Conservation (phyloP, 2,329 filamentous ascomycete genomes). For the Sclerotinia trifoliorum region DNA sequence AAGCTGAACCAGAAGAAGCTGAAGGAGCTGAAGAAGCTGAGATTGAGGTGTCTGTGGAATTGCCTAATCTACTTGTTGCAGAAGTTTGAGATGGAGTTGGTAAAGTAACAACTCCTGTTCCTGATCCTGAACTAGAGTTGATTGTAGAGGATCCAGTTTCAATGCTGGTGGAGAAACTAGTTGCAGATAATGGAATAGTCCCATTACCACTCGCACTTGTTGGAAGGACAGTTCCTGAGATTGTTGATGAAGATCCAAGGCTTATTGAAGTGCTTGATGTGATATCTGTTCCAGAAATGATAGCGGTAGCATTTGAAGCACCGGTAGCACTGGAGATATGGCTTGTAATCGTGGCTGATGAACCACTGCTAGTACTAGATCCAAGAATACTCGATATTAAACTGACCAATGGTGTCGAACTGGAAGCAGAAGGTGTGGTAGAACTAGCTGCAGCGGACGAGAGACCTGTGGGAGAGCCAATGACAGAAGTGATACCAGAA, state of each 20-base stretch:
- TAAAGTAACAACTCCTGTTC: conserved; percentile 13
- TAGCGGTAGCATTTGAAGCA: conserved; percentile 13
- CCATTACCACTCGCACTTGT: conserved; percentile 15
- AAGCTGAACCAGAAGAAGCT: not conserved
- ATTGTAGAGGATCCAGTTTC: not conserved
- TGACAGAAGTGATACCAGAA: not conserved
- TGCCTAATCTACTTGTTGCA: not conserved
- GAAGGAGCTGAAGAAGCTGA: not conserved
- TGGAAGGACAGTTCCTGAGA: conserved; percentile 11
- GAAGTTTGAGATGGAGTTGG: conserved; percentile 1
- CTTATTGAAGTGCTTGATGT: conserved; percentile 17
- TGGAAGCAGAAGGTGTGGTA: not conserved
- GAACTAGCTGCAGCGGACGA: not conserved
- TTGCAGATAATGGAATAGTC: conserved; percentile 2
- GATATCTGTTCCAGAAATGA: conserved; percentile 4
- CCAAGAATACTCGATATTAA: conserved; percentile 26
- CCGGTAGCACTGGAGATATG: not conserved
- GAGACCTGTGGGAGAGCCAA: conserved; percentile 13
- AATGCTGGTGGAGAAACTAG: not conserved
- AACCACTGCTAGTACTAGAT: conserved; percentile 5
- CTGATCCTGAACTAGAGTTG: conserved; percentile 15
- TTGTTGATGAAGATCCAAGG: conserved; percentile 10
- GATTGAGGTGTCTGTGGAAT: not conserved
- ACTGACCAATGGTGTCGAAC: conserved; percentile 20
- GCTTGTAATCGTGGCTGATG: conserved; percentile 3